Conservation (phyloP, 2,329 filamentous ascomycete genomes). For the Phoma sp. region DNA sequence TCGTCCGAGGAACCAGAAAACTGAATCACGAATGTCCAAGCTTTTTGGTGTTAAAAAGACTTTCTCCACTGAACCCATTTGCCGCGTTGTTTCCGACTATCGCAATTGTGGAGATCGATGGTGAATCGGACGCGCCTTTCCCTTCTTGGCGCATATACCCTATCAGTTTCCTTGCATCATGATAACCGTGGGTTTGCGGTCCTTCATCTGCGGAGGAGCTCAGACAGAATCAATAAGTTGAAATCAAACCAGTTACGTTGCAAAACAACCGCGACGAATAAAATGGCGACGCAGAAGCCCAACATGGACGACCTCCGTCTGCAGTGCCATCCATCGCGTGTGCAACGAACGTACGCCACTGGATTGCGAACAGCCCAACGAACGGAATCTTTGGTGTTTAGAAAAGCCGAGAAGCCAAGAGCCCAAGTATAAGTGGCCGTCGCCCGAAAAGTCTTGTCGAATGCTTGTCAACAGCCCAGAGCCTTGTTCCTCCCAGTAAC, state of each 20-base stretch:
- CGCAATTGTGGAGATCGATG: constrained; percentile 18
- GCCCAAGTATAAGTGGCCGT: constrained; percentile 8
- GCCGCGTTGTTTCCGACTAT: constrained; percentile 6
- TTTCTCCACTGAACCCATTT: neutral
- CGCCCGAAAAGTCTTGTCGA: constrained; percentile 13
- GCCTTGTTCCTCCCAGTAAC: neutral
- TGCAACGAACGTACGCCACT: constrained; percentile 1
- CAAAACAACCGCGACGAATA: neutral
- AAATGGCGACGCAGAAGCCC: neutral
- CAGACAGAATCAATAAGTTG: neutral
- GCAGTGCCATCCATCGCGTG: constrained; percentile 5
- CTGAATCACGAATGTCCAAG: constrained; percentile 1
- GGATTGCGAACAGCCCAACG: constrained; percentile 1
- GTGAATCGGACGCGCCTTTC: constrained; percentile 14
- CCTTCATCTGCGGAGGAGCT: neutral
- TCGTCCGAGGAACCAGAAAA: neutral
- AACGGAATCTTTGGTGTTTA: no score
- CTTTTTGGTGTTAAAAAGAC: constrained; percentile 4
- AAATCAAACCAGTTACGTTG: neutral
- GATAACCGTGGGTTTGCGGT: constrained; percentile 1
- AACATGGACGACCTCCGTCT: neutral
- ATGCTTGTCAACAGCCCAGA: constrained; percentile 9
- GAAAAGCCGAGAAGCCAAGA: neutral
- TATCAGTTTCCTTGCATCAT: neutral
- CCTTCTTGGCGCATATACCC: neutral